Evolutionary conservation across 495 filamentous ascomycete species (phyloP).

Genomic region (Podospora pseudoanserina): DNA sequence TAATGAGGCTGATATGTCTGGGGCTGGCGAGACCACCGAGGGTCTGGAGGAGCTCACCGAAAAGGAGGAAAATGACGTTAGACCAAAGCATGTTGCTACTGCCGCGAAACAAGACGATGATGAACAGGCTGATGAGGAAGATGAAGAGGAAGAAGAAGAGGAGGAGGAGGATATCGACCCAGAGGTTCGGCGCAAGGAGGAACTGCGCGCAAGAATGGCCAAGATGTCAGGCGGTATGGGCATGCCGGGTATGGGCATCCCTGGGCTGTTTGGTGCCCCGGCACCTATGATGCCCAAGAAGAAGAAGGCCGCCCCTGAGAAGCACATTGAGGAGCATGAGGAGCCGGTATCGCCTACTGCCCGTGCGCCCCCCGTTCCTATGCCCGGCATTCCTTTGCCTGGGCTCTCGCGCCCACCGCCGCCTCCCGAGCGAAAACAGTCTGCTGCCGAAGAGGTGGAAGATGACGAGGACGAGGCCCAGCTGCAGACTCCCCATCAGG

Average conservation of each 20-base stretch:
- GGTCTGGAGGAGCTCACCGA: slow-evolving; percentile 73
- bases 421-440: slow-evolving; percentile 25
- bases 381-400: slow-evolving; percentile 64
- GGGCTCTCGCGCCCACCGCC: slow-evolving; percentile 56
- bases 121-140: slow-evolving; percentile 50
- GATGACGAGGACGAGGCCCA: slow-evolving; percentile 36
- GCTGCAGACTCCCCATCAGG: slow-evolving; percentile 37
- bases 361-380: slow-evolving; percentile 65
- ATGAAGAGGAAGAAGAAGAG: slow-evolving; percentile 64
- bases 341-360: slow-evolving; percentile 44
- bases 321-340: slow-evolving; percentile 46
- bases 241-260: slow-evolving; percentile 86
- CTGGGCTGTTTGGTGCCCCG: slow-evolving; percentile 61
- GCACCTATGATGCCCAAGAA: slow-evolving; percentile 55
- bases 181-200: slow-evolving; percentile 79
- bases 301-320: slow-evolving; percentile 54
- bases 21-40: slow-evolving; percentile 76
- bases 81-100: slow-evolving; percentile 31
- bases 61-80: slow-evolving; percentile 69
- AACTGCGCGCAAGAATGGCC: slow-evolving; percentile 90
- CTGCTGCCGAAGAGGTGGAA: slow-evolving; percentile 40
- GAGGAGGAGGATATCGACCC: slow-evolving; percentile 91
- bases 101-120: slow-evolving; percentile 38
- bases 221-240: slow-evolving; percentile 99
- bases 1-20: slow-evolving; percentile 88